Evolutionary conservation across 139 green algal genomes (phyloP).

Genomic region (Chlorella vulgaris): DNA sequence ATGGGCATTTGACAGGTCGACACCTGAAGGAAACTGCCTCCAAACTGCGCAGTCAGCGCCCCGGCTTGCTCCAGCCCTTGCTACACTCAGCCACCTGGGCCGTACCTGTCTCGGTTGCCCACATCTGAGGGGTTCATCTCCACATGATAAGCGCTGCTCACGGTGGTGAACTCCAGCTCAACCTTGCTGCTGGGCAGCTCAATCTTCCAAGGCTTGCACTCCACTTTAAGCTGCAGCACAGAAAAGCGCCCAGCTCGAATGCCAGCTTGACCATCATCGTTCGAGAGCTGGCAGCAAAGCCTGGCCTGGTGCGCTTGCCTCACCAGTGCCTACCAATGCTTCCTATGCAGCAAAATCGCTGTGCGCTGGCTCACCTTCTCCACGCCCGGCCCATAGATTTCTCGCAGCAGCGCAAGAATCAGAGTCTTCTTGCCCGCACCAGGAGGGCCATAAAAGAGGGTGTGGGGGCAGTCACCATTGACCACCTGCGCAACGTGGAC

Average conservation of each 20-base stretch:
- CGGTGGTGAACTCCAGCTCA: slow-evolving; percentile 95
- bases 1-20: no score
- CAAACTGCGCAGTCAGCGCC: background rate
- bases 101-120: slow-evolving; percentile 88
- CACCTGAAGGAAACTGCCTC: no score
- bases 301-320: background rate
- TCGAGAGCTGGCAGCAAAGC: background rate
- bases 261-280: no score
- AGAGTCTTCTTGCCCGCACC: slow-evolving; percentile 98
- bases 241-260: no score
- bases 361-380: slow-evolving; percentile 79
- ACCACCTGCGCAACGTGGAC: slow-evolving; percentile 63
- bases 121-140: slow-evolving; percentile 96
- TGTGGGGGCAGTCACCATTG: slow-evolving; percentile 92
- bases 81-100: no score
- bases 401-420: slow-evolving; percentile 86
- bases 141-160: slow-evolving; percentile 90
- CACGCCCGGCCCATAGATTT: slow-evolving; percentile 91
- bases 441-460: slow-evolving; percentile 94
- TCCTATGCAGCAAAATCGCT: no score
- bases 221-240: slow-evolving; percentile 84
- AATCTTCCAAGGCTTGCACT: slow-evolving; percentile 95
- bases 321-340: no score
- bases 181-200: slow-evolving; percentile 88
- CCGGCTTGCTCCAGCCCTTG: no score